These are phyloP conservation scores for Geotrichum europaeum DNA, from an alignment of 1,139 yeast species.

Conservation along the genomic window DNA sequence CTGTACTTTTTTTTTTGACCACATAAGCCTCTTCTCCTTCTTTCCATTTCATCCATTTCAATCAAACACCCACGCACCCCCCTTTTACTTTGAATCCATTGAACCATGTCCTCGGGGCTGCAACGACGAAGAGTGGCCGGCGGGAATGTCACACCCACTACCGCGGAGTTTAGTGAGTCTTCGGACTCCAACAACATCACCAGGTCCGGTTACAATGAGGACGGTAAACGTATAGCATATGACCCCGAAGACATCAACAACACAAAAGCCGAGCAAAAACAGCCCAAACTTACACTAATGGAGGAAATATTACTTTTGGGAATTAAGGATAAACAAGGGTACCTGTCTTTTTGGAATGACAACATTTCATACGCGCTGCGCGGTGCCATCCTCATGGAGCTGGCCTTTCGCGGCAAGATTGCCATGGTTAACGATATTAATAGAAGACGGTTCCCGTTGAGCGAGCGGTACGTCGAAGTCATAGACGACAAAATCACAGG, in stretches of 20 bases:
- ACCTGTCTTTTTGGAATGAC: constrained; percentile 96
- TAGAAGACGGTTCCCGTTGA: constrained; percentile 79
- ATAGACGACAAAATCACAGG: constrained; percentile 85
- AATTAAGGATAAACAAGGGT: constrained; percentile 77
- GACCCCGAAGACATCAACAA: constrained; percentile 67
- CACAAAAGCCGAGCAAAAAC: constrained; percentile 42
- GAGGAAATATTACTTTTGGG: constrained; percentile 94
- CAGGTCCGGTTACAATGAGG: constrained; percentile 19
- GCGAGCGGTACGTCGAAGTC: constrained; percentile 84
- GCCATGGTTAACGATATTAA: constrained; percentile 89
- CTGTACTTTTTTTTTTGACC: background rate
- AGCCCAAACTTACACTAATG: constrained; percentile 83
- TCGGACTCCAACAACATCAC: constrained; percentile 5
- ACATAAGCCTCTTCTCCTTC: background rate
- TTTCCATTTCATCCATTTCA: background rate
- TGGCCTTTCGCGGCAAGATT: constrained; percentile 85
- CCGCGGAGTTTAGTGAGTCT: constrained; percentile 1
- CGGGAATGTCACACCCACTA: background rate
- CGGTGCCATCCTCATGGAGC: constrained; percentile 87
- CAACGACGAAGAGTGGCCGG: constrained; percentile 45
- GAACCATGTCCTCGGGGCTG: constrained; percentile 35
- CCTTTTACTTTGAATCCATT: background rate
- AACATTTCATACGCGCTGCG: constrained; percentile 92
- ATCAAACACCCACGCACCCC: background rate
- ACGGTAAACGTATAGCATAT: constrained; percentile 65